Evolutionary conservation across 2,329 filamentous ascomycete genomes (phyloP).

Genomic region (Colletotrichum lupini): DNA sequence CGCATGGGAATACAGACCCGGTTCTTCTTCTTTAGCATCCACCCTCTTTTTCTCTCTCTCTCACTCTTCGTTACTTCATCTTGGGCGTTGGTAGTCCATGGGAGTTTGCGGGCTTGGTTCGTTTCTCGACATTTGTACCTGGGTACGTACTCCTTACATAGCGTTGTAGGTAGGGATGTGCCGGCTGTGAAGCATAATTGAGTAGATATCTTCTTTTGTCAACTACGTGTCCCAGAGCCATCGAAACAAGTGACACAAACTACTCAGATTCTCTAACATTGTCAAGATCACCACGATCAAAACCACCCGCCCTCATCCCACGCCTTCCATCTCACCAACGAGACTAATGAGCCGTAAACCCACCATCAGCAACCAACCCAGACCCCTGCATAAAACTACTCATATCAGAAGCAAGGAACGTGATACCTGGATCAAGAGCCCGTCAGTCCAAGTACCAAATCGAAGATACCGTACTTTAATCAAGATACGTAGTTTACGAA

Average conservation of each 20-base stretch:
- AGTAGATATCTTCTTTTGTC: background rate
- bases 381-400: slow-evolving; percentile 64
- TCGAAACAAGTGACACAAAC: no score
- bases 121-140: no score
- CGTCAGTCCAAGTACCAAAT: background rate
- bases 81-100: no score
- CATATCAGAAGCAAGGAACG: slow-evolving; percentile 62
- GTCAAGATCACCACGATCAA: background rate
- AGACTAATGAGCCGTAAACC: slow-evolving; percentile 46
- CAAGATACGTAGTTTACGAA: no score
- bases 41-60: background rate
- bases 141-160: no score
- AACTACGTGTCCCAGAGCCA: background rate
- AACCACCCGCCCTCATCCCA: background rate
- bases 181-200: no score
- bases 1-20: background rate
- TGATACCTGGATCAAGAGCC: slow-evolving; percentile 44
- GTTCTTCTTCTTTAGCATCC: background rate
- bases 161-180: no score
- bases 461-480: no score
- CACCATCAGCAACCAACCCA: slow-evolving; percentile 59
- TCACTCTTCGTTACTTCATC: background rate
- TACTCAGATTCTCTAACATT: background rate
- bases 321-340: background rate
- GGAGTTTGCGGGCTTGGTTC: no score